Conservation (phyloP, 1,139 yeast species). For the Meyerozyma carpophila region DNA sequence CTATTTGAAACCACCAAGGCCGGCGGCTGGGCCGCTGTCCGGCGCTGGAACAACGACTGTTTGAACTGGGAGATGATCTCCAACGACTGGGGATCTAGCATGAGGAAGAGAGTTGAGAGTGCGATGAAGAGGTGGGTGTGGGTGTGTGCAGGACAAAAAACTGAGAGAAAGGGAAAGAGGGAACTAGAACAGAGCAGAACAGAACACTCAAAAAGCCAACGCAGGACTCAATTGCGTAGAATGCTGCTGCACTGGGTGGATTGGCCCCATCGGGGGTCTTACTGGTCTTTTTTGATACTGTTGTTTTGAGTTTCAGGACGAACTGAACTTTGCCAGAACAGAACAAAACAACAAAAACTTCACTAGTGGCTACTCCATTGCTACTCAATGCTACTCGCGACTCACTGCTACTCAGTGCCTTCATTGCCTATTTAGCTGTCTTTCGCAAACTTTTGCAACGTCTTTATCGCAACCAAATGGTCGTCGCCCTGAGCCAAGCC, state of each 20-base stretch:
- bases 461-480: slow-evolving; percentile 34
- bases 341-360: too few species aligned
- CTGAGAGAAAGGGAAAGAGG: too few species aligned
- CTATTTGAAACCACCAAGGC: slow-evolving; percentile 25
- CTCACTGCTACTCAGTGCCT: background rate
- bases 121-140: background rate
- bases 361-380: background rate
- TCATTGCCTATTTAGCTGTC: background rate
- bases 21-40: slow-evolving; percentile 3
- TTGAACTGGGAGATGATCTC: slow-evolving; percentile 38
- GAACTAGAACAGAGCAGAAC: too few species aligned
- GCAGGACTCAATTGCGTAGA: too few species aligned
- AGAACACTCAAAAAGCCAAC: too few species aligned
- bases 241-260: background rate
- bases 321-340: too few species aligned
- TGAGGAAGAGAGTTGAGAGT: slow-evolving; percentile 7
- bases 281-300: too few species aligned
- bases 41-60: slow-evolving; percentile 26
- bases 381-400: too few species aligned
- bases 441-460: slow-evolving; percentile 5
- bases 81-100: slow-evolving; percentile 37
- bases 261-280: too few species aligned
- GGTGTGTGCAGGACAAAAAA: background rate
- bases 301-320: too few species aligned
- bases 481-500: slow-evolving; percentile 50